These are phyloP conservation scores for Ulota crispa DNA, from an alignment of 225 moss, liverwort and hornwort genomes.

Conservation along the genomic window DNA sequence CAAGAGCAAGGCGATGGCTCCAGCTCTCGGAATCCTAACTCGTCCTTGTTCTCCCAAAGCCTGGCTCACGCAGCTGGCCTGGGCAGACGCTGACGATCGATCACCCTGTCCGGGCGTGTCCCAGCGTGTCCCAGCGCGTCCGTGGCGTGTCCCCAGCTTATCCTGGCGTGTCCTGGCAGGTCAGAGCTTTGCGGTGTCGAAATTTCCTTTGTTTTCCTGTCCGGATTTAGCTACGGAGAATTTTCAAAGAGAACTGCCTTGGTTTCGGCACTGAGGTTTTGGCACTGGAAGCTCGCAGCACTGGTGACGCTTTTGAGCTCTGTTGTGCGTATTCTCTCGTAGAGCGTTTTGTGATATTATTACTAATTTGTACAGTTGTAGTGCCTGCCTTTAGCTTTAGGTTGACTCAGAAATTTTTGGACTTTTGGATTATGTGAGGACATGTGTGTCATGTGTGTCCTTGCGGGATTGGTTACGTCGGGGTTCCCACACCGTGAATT, in stretches of 20 bases:
- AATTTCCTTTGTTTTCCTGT: too few species aligned
- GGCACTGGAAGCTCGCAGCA: background rate
- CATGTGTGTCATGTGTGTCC: background rate
- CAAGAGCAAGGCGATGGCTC: constrained; percentile 47
- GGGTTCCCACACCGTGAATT: constrained; percentile 2
- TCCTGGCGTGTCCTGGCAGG: too few species aligned
- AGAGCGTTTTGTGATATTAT: background rate
- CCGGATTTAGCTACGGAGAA: too few species aligned
- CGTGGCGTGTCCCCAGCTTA: too few species aligned
- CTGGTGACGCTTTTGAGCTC: background rate
- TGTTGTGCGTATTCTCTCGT: background rate
- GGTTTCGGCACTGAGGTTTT: background rate
- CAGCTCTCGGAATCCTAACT: constrained; percentile 24
- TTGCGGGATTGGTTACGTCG: background rate
- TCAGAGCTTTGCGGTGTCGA: too few species aligned
- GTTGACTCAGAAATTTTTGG: background rate
- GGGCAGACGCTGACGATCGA: constrained; percentile 29
- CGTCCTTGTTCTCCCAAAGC: constrained; percentile 28
- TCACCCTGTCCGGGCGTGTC: background rate
- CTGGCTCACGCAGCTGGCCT: constrained; percentile 26
- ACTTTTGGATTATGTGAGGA: constrained; percentile 15
- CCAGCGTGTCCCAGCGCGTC: background rate
- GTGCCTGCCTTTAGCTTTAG: background rate
- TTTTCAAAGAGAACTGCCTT: background rate
- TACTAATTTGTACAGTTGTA: constrained; percentile 12